These are phyloP conservation scores for Chlamydomonas applanata DNA, from an alignment of 139 green algal genomes.

Conservation along the genomic window DNA sequence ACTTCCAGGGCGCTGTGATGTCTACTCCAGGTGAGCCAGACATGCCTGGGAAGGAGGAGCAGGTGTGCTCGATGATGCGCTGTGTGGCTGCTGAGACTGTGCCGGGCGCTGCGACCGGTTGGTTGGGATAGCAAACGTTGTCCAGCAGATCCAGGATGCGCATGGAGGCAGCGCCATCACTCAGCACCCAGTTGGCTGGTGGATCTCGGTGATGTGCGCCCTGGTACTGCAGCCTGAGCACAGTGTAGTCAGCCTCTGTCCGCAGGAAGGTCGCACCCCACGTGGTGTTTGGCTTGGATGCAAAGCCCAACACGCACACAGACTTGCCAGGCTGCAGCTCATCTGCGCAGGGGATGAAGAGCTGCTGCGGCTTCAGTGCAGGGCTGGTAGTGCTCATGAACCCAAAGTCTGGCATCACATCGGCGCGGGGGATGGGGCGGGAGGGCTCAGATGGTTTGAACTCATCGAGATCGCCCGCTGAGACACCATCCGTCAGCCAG, in stretches of 20 bases:
- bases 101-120: too few relatives aligned
- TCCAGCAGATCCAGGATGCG: conserved; percentile 14
- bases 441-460: too few relatives aligned
- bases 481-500: too few relatives aligned
- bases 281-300: background rate
- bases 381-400: background rate
- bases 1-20: background rate
- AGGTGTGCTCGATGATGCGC: conserved; percentile 12
- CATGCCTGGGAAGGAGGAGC: conserved; percentile 23
- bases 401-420: too few relatives aligned
- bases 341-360: conserved; percentile 13
- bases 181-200: conserved; percentile 7
- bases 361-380: background rate
- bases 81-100: too few relatives aligned
- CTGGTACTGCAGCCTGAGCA: background rate
- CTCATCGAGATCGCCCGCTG: too few relatives aligned
- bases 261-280: conserved; percentile 17
- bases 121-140: too few relatives aligned
- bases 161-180: background rate
- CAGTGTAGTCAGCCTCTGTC: conserved; percentile 15
- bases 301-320: conserved; percentile 19
- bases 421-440: too few relatives aligned
- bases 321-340: background rate
- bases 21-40: conserved; percentile 13
- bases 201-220: background rate